Base-by-base conservation (phyloP, 345 rosid species). In the Pelargonium nanum region DNA sequence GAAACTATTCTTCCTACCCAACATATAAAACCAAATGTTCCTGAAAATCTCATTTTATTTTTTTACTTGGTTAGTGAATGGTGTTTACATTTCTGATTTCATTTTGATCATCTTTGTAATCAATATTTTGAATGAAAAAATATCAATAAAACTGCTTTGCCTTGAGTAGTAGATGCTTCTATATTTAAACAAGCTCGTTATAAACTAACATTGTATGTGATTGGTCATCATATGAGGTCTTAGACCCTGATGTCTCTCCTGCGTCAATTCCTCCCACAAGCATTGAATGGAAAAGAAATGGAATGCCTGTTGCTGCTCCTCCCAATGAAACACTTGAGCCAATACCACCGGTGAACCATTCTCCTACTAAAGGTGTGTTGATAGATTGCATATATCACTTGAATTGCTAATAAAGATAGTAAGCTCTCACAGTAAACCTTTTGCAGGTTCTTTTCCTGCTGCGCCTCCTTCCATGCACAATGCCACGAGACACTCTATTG, bases 261-360 rank as follows among this genome's bases (percentile, higher is more conserved):
- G 68, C 80, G 55, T 71, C 76, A 60, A 44, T 70, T 63, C 86
- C 85, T 30, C 71, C 80, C 4, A 58, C 80, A 12, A 77, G 75
- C 61, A 51, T 62, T 24, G 63, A 66, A 58, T 21, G 74, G 77
- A 69, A 76, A 65, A 76, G 45, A 17, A 69, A 40, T 59, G 72
- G 69, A 65, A 73, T 59, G 67, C 98, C 98, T 1, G 72, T 69
- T 75, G 74, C 84, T 50, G 73, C 84, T 64, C 95, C 95, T 1
- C 65, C 76, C 19, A 59, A 69, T 68, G 68, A 68, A 63, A 72
- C 64, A 60, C 61, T 77, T 52, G 53, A 9, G 20, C 26, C 62
- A 55, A 32, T 57, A 21, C 59, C 72, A 56, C 63, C 67, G 0
- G 0, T 19, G 8, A 58, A 57, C 22, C 62, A 51, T 51, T 66